phyloP scores from a whole-genome alignment of 371 early-diverging fungal genomes.

The Mucor lusitanicus region DNA sequence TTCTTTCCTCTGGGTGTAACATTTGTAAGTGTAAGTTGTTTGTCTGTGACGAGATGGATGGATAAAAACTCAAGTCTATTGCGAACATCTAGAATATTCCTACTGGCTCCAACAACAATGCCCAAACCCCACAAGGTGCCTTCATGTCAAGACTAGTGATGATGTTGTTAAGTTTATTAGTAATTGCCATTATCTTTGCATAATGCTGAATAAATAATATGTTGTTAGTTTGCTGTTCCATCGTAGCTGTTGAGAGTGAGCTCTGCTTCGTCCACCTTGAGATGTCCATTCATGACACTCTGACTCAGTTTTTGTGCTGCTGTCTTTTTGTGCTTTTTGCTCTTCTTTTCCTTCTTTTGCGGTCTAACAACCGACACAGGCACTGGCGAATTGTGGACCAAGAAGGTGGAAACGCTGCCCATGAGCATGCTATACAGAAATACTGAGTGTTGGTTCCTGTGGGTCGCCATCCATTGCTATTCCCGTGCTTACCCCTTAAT shows the following conservation, averaged over 20 bases:
- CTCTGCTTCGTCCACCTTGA: slow-evolving; percentile 48
- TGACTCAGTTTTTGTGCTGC: slow-evolving; percentile 50
- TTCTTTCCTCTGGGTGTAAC: slow-evolving; percentile 67
- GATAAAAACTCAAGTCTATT: not conserved
- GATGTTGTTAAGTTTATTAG: slow-evolving; percentile 66
- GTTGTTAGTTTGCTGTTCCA: slow-evolving; percentile 14
- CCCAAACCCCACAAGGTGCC: slow-evolving; percentile 55
- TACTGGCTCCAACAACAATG: slow-evolving; percentile 12
- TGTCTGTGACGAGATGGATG: not conserved
- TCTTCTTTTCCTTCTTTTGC: slow-evolving; percentile 52
- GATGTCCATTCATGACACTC: slow-evolving; percentile 44
- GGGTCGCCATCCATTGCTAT: not conserved
- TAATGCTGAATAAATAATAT: slow-evolving; percentile 22
- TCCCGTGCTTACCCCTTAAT: slow-evolving; percentile 49
- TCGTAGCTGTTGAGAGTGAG: slow-evolving; percentile 33
- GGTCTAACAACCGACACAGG: slow-evolving; percentile 64
- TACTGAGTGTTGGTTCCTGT: not conserved
- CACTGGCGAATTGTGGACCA: slow-evolving; percentile 62
- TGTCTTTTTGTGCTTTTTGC: slow-evolving; percentile 38
- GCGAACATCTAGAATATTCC: slow-evolving; percentile 32
- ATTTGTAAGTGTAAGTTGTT: slow-evolving; percentile 44
- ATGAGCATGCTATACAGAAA: slow-evolving; percentile 39
- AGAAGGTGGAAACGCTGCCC: slow-evolving; percentile 60
- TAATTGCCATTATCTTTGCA: slow-evolving; percentile 64
- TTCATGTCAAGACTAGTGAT: slow-evolving; percentile 69